phyloP scores from a whole-genome alignment of 805 yeast species.

The Pichia eremophila region DNA sequence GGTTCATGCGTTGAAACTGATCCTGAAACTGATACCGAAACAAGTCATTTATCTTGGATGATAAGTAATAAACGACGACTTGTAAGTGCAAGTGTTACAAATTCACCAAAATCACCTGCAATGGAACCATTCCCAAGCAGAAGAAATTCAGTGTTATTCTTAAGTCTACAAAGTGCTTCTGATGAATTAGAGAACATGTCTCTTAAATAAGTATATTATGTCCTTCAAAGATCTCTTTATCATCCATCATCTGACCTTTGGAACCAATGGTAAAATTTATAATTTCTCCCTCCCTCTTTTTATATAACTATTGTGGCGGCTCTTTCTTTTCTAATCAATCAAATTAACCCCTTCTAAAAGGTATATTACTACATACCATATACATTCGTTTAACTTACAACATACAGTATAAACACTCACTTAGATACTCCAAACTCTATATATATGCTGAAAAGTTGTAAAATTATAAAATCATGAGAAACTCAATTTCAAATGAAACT shows the following conservation, averaged over 20 bases:
- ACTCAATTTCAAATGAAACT: neutral
- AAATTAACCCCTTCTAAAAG: no score
- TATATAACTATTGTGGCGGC: no score
- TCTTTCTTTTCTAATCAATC: no score
- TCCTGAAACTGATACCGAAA: neutral
- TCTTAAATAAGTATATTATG: slow-evolving; percentile 3
- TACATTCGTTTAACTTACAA: no score
- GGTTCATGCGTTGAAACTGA: neutral
- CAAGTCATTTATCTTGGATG: neutral
- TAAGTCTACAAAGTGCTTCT: slow-evolving; percentile 20
- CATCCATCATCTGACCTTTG: no score
- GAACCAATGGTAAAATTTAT: no score
- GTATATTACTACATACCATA: no score
- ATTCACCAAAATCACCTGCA: slow-evolving; percentile 11
- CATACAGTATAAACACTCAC: no score
- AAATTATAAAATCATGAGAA: neutral
- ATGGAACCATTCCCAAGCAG: slow-evolving; percentile 11
- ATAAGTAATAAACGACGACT: slow-evolving; percentile 7
- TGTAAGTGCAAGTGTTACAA: slow-evolving; percentile 9
- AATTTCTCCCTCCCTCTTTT: no score
- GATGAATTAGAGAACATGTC: slow-evolving; percentile 25
- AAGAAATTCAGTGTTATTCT: slow-evolving; percentile 19
- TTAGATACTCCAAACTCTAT: no score
- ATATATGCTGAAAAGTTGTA: no score
- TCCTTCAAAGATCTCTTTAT: no score